A percentile compares a stretch with the other conserved stretches of the same genome.
Evolutionary conservation across 305 asterid species (phyloP).

Genomic region (Rubia occidens): DNA sequence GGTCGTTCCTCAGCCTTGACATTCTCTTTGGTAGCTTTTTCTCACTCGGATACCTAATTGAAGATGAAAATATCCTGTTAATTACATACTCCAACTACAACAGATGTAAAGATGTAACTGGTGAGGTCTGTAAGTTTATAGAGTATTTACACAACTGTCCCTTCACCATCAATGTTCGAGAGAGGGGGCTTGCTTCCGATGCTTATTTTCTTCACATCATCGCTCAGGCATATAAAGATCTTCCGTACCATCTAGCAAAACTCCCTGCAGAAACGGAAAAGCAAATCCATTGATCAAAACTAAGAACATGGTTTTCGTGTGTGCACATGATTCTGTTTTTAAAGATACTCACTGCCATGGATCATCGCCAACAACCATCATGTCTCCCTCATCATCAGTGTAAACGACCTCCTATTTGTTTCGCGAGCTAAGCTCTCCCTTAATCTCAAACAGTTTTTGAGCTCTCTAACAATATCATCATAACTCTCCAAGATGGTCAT

Average conservation of each 20-base stretch:
- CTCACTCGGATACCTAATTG: not conserved
- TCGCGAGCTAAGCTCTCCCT: conserved; percentile 65
- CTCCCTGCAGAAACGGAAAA: conserved; percentile 37
- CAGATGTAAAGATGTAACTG: not conserved
- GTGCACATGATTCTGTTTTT: not conserved
- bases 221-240: conserved; percentile 55
- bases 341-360: conserved; percentile 69
- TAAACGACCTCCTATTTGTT: conserved; percentile 68
- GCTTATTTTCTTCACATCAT: conserved; percentile 76
- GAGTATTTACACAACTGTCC: conserved; percentile 6
- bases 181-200: conserved; percentile 40
- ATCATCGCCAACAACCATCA: conserved; percentile 91
- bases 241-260: conserved; percentile 61
- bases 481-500: conserved; percentile 49
- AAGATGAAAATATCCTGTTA: conserved; percentile 24
- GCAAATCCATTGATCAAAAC: not conserved
- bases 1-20: not conserved
- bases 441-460: conserved; percentile 60
- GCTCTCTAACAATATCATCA: conserved; percentile 50
- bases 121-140: not conserved
- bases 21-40: not conserved
- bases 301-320: not conserved
- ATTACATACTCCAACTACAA: conserved; percentile 32
- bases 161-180: conserved; percentile 33
- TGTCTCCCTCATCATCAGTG: conserved; percentile 72